phyloP scores from a whole-genome alignment of 495 filamentous ascomycete species.

The Halenospora varia region DNA sequence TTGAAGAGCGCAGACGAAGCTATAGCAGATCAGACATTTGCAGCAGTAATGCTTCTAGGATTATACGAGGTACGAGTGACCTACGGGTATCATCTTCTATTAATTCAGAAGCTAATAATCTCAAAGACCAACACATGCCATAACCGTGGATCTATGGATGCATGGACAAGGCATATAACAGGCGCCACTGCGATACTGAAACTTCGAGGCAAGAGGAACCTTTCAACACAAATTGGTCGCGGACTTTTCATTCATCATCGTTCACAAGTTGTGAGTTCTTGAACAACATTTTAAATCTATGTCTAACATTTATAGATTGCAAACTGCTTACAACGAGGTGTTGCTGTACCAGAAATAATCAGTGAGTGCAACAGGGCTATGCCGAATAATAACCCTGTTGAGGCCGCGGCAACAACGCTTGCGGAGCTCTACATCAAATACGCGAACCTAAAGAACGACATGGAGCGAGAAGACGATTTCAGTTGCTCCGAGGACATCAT shows the following conservation, averaged over 20 bases:
- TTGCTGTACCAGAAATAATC: constrained; percentile 5
- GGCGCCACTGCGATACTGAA: constrained; percentile 46
- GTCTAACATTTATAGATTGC: constrained; percentile 10
- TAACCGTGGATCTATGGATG: constrained; percentile 32
- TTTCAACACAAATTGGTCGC: constrained; percentile 38
- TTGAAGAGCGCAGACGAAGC: constrained; percentile 41
- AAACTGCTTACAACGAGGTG: constrained; percentile 15
- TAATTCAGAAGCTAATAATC: not conserved
- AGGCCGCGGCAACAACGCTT: constrained; percentile 9
- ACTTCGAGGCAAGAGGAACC: constrained; percentile 43
- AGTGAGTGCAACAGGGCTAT: constrained; percentile 6
- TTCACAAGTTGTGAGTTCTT: constrained; percentile 26
- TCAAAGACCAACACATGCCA: constrained; percentile 16
- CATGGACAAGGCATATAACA: constrained; percentile 46
- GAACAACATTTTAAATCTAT: not conserved
- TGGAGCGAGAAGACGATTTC: constrained; percentile 20
- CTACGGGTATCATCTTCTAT: not conserved
- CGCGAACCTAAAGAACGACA: constrained; percentile 13
- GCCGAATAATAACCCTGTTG: constrained; percentile 6
- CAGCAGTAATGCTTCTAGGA: constrained; percentile 45
- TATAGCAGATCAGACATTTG: constrained; percentile 45
- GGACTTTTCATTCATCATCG: constrained; percentile 43
- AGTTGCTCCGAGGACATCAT: constrained; percentile 33
- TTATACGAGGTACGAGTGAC: constrained; percentile 30
- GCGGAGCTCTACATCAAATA: constrained; percentile 10